Evolutionary conservation across 352 stramenopile species (phyloP), one percentile per base, ranked within the genome.

Genomic region (Phytopythium oedochilum): DNA sequence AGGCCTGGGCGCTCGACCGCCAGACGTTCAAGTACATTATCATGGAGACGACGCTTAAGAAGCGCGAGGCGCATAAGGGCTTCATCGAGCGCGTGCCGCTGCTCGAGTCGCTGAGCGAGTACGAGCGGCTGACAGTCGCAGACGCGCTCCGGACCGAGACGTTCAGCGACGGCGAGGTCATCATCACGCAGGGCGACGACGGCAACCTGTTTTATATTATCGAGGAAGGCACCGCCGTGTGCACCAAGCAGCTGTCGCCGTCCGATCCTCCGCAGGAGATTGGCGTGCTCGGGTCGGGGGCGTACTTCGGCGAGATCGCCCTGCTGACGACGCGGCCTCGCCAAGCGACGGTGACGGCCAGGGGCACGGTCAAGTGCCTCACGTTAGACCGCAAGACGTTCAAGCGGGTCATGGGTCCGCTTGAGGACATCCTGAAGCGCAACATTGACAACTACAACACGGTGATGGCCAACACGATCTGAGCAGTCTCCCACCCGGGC

Each of bases 231-330:
- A 74, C 62, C 2, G 85, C 83, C 12, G 72, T 83, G 57, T 93
- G 83, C 72, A 88, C 81, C 29, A 95, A 95, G 66, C 83, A 96
- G 67, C 76, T 86, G 40, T 88, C 68, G 40, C 80, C 80, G 46
- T 70, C 64, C 20, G 85, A 93, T 3, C 66, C 79, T 3, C 70
- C 83, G 0, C 68, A 77, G 32, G 73, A 97, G 62, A 89, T 98
- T 60, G 96, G 92, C 31, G 75, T 93, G 15, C 69, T 99, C 25
- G 86, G 73, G 14, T 81, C 80, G 29, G 94, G 96, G 42, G 89
- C 97, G 50, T 98, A 97, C 78, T 99, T 99, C 69, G 96, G 95
- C 43, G 96, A 99, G 71, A 90, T 97, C 32, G 96, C 96, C 51
- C 68, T 99, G 56, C 71, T 98, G 35, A 98, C 88, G 20, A 96